phyloP scores from a whole-genome alignment of 805 yeast species.

The Barnettozyma siamensis region DNA sequence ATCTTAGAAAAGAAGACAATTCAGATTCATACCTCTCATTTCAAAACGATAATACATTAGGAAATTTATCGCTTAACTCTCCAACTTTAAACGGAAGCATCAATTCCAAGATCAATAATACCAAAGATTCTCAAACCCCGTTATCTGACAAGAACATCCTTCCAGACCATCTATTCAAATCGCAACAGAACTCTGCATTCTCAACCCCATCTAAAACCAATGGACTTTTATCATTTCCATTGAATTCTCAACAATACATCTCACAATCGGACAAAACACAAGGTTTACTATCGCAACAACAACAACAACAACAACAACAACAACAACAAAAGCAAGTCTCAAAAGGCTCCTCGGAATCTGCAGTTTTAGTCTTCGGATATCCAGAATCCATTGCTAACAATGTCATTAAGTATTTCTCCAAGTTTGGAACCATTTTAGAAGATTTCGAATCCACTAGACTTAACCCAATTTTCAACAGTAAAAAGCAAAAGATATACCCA shows the following conservation, averaged over 20 bases:
- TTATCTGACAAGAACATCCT: slow-evolving; percentile 1
- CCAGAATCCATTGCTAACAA: slow-evolving; percentile 67
- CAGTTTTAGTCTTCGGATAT: slow-evolving; percentile 85
- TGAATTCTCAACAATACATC: not conserved
- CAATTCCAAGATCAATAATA: not conserved
- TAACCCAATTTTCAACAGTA: slow-evolving; percentile 22
- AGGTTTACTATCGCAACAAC: too few species aligned
- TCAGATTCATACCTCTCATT: slow-evolving; percentile 18
- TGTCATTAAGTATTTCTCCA: slow-evolving; percentile 66
- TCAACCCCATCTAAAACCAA: slow-evolving; percentile 17
- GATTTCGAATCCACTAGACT: slow-evolving; percentile 47
- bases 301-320: not conserved
- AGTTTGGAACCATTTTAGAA: slow-evolving; percentile 76
- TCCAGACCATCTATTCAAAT: slow-evolving; percentile 11
- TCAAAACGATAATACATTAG: slow-evolving; percentile 13
- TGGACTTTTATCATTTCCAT: slow-evolving; percentile 3
- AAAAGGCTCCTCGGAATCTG: slow-evolving; percentile 37
- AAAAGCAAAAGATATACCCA: slow-evolving; percentile 38
- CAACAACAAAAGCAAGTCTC: slow-evolving; percentile 1
- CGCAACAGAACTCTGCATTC: slow-evolving; percentile 10
- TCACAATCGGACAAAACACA: too few species aligned
- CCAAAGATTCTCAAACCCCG: slow-evolving; percentile 3
- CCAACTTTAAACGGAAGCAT: slow-evolving; percentile 2
- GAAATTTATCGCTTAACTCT: slow-evolving; percentile 6
- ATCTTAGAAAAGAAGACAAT: slow-evolving; percentile 35